Percentiles rank a stretch among this genome's conserved stretches.
These are phyloP conservation scores for Sesbania bispinosa DNA, from an alignment of 306 rosid species.

Conservation along the genomic window DNA sequence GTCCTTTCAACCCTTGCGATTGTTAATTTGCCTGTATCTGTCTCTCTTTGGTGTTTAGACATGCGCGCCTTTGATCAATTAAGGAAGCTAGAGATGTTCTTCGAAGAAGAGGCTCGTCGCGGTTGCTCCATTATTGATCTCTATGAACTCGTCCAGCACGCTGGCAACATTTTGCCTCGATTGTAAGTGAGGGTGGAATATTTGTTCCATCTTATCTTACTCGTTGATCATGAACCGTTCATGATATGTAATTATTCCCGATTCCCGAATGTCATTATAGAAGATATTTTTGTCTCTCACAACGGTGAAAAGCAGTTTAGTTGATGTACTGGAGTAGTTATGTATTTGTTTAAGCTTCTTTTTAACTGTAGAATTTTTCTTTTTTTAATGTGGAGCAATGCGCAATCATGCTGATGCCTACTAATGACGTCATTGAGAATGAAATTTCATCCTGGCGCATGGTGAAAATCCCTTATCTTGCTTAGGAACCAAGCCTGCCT, in stretches of 20 bases:
- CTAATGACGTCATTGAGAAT: not conserved
- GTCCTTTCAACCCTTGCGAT: not conserved
- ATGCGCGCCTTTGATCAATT: slow-evolving; percentile 98
- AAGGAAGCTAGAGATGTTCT: slow-evolving; percentile 92
- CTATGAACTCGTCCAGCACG: slow-evolving; percentile 97
- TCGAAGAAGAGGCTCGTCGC: slow-evolving; percentile 95
- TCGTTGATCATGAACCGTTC: not conserved
- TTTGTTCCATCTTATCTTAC: not conserved
- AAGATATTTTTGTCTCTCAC: not conserved
- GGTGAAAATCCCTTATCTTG: slow-evolving; percentile 4
- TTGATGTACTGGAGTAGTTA: not conserved
- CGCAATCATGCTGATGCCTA: not conserved
- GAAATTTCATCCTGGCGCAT: not conserved
- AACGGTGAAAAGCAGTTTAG: not conserved
- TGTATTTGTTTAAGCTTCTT: not conserved
- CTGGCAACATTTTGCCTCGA: slow-evolving; percentile 95
- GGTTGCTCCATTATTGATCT: slow-evolving; percentile 97
- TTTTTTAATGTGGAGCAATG: not conserved
- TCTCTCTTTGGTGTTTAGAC: slow-evolving; percentile 36
- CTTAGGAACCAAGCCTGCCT: not conserved
- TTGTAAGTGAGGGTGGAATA: slow-evolving; percentile 48
- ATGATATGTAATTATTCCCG: not conserved
- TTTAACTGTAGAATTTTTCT: not conserved
- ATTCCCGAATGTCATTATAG: not conserved
- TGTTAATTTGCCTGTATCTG: slow-evolving; percentile 9